These are phyloP conservation scores for Pseudohalonectria lignicola DNA, from an alignment of 2,329 filamentous ascomycete genomes.

Conservation along the genomic window DNA sequence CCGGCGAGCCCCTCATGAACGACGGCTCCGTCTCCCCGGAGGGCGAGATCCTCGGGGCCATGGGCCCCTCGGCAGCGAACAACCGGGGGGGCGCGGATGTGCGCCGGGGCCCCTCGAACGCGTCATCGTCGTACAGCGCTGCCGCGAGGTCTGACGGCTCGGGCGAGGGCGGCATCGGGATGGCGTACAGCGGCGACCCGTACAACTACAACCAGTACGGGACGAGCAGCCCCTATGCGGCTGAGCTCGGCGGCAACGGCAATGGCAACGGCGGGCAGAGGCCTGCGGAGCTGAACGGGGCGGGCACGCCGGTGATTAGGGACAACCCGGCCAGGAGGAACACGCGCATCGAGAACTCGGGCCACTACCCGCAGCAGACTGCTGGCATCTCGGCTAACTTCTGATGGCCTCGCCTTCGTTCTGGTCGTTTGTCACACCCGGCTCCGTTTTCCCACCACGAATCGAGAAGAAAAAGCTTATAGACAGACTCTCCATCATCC, in stretches of 20 bases:
- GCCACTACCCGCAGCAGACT: slow-evolving; percentile 83
- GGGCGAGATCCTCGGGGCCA: slow-evolving; percentile 71
- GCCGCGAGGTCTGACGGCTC: slow-evolving; percentile 64
- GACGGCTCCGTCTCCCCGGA: slow-evolving; percentile 48
- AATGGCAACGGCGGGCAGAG: slow-evolving; percentile 19
- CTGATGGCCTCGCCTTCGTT: slow-evolving; percentile 27
- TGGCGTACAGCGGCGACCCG: slow-evolving; percentile 33
- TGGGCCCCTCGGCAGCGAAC: slow-evolving; percentile 60
- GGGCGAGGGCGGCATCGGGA: slow-evolving; percentile 35
- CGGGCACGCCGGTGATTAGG: slow-evolving; percentile 63
- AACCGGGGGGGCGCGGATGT: slow-evolving; percentile 61
- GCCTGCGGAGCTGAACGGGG: slow-evolving; percentile 35
- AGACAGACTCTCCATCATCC: too few species aligned
- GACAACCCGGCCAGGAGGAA: slow-evolving; percentile 89
- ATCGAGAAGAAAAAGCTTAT: too few species aligned
- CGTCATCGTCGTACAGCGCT: slow-evolving; percentile 89
- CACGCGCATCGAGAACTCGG: slow-evolving; percentile 85
- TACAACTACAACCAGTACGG: slow-evolving; percentile 51
- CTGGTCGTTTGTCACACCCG: not conserved
- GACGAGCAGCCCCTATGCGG: slow-evolving; percentile 43
- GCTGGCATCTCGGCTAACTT: slow-evolving; percentile 97
- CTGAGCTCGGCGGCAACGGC: slow-evolving; percentile 22
- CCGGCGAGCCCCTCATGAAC: slow-evolving; percentile 52
- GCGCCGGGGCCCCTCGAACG: slow-evolving; percentile 84
- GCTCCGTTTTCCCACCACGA: not conserved